These are phyloP conservation scores for Heterobasidion occidentale DNA, from an alignment of 1,284 basidiomycete species.

Conservation along the genomic window DNA sequence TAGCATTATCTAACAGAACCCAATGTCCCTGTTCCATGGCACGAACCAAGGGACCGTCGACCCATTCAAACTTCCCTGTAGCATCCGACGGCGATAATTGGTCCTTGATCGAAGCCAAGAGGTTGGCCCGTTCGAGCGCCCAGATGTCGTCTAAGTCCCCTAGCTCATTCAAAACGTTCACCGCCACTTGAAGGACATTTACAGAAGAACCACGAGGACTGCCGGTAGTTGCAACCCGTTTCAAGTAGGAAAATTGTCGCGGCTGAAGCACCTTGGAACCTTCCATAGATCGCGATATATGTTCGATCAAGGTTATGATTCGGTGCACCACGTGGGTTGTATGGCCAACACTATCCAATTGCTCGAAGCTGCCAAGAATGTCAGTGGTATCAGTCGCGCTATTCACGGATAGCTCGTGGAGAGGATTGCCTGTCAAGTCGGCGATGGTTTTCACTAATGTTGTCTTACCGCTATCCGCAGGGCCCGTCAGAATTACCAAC, in stretches of 20 bases:
- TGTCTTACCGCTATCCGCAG: constrained; percentile 76
- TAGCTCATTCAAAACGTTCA: constrained; percentile 9
- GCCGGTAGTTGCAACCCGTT: not conserved
- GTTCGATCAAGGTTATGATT: constrained; percentile 31
- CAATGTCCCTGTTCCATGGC: constrained; percentile 87
- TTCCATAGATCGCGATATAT: constrained; percentile 26
- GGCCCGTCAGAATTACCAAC: constrained; percentile 85
- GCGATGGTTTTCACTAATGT: constrained; percentile 70
- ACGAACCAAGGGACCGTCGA: constrained; percentile 88
- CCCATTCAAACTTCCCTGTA: constrained; percentile 82
- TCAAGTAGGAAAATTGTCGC: not conserved
- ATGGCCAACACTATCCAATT: constrained; percentile 52
- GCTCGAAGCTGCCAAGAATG: constrained; percentile 94
- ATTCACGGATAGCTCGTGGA: constrained; percentile 79
- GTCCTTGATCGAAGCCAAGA: constrained; percentile 1
- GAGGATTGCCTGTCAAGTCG: constrained; percentile 54
- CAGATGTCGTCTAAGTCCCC: not conserved
- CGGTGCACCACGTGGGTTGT: constrained; percentile 32
- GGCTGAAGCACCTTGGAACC: constrained; percentile 23
- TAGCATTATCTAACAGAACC: constrained; percentile 91
- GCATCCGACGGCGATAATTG: constrained; percentile 11
- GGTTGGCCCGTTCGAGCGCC: constrained; percentile 2
- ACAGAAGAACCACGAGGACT: constrained; percentile 4
- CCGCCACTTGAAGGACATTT: constrained; percentile 4
- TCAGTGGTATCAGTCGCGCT: constrained; percentile 91